Base-by-base conservation (phyloP, 2,329 filamentous ascomycete species). In the Emergomyces pasteurianus region DNA sequence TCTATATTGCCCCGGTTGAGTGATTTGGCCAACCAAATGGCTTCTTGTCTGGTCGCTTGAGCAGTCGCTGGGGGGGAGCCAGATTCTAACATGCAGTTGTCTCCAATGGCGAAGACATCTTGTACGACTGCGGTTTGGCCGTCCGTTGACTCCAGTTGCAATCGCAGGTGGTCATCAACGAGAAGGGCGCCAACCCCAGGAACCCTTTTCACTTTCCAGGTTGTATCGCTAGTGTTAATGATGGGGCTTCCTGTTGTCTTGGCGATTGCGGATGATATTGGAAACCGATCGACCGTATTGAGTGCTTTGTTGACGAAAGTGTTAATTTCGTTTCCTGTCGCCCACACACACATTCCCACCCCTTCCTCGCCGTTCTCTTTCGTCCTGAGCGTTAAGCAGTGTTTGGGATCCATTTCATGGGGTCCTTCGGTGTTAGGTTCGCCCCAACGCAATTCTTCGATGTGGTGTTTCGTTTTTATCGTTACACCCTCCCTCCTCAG, bases 271-370 rank as follows among this genome's bases (percentile, higher is more conserved):
- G 65, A 66, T 12, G 61, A 59, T 28, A 54, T 38, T 7, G 65
- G 65, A 31, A 67, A 64, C 26, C 40, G 57, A 14, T 60, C 61
- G 1, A 66, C 26, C 6, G 26, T 34, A 8, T 58, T 54, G 14
- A 82, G 69, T 0, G 78, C 75, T 38, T 79, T 73, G 12, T 74
- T 70, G 14, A 83, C 74, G 61, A 83, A 82, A 0, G 80, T 80
- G 60, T 83, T 83, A 68, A 78, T 78, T 78, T 81, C 81, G 21
- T 82, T 73, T 2, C 81, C 81, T 4, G 81, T 83, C 16, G 75
- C 80, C 83, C 83, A 86, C 10, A 85, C 82, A 60, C 75, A 82
- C 81, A 85, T 83, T 1, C 82, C 82, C 0, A 83, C 75, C 0
- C 82, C 82, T 1, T 83, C 71, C 53, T 84, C 80, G 1, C 82